Percentiles rank a stretch among this genome's conserved stretches.
These are phyloP conservation scores for Ogataea pignaliae DNA, from an alignment of 805 yeast species.

Conservation along the genomic window DNA sequence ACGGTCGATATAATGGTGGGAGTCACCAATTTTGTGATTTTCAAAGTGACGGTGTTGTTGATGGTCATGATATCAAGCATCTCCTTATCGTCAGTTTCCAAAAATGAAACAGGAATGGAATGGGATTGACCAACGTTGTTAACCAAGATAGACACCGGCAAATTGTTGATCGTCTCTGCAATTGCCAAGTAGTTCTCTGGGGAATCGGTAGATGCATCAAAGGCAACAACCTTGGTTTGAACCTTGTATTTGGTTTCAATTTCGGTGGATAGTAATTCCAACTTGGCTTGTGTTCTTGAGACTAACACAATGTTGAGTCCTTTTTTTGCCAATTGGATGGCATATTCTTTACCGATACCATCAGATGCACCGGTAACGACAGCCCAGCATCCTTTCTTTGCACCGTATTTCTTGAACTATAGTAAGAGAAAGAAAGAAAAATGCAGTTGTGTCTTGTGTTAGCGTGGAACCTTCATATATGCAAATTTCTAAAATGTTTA, in stretches of 20 bases:
- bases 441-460: background rate
- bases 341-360: constrained; percentile 93
- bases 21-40: constrained; percentile 72
- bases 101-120: constrained; percentile 89
- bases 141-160: constrained; percentile 70
- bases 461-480: background rate
- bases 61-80: constrained; percentile 76
- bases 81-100: constrained; percentile 73
- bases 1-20: constrained; percentile 64
- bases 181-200: constrained; percentile 53
- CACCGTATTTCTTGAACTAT: constrained; percentile 65
- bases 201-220: constrained; percentile 70
- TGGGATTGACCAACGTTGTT: constrained; percentile 96
- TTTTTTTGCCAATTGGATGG: constrained; percentile 75
- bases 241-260: constrained; percentile 58
- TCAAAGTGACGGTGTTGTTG: constrained; percentile 79
- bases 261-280: constrained; percentile 60
- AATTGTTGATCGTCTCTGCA: constrained; percentile 38
- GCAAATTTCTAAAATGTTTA: background rate
- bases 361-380: constrained; percentile 96
- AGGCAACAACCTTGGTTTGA: constrained; percentile 61
- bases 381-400: constrained; percentile 77
- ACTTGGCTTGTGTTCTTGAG: constrained; percentile 77
- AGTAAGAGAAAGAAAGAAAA: background rate
- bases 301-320: constrained; percentile 83